Evolutionary conservation across 176 grass and related monocot species (phyloP), one percentile per base, ranked within the genome.

Genomic region (Thinopyrum elongatum): DNA sequence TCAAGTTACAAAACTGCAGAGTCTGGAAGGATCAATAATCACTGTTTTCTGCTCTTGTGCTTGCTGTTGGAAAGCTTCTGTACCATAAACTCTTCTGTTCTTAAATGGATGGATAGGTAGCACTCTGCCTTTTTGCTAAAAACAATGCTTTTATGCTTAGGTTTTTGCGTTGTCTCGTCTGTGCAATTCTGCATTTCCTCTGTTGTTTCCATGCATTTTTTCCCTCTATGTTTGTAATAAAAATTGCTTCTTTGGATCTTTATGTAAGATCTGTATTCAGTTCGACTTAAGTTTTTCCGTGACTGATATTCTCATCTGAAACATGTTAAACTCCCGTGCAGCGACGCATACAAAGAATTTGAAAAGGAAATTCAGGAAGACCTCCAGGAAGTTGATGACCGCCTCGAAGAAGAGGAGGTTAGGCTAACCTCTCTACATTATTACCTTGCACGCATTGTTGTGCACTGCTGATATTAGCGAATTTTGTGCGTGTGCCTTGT

Each of bases 311-410:
- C 44, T 80, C 35, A 38, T 66, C 7, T 67, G 26, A 68, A 19
- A 80, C 84, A 84, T 8, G 27, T 74, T 63, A 73, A 79, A 79
- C 39, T 21, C 7, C 76, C 25, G 2, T 21, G 29, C 86, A 99
- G 97, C 59, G 92, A 99, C 30, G 94, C 92, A 0, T 95, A 93
- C 82, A 99, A 99, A 94, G 97, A 94, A 91, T 99, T 99, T 62
- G 92, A 96, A 83, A 96, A 96, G 85, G 97, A 99, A 94, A 99
- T 99, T 85, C 94, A 91, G 79, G 94, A 90, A 27, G 58, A 99
- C 47, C 83, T 99, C 76, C 92, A 93, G 89, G 97, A 91, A 58
- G 90, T 91, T 72, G 90, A 91, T 88, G 82, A 91, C 8, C 86
- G 90, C 42, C 90, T 91, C 80, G 90, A 91, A 91, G 94, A 97